Base-by-base conservation (phyloP, 345 rosid species). In the Syzygium jambos region DNA sequence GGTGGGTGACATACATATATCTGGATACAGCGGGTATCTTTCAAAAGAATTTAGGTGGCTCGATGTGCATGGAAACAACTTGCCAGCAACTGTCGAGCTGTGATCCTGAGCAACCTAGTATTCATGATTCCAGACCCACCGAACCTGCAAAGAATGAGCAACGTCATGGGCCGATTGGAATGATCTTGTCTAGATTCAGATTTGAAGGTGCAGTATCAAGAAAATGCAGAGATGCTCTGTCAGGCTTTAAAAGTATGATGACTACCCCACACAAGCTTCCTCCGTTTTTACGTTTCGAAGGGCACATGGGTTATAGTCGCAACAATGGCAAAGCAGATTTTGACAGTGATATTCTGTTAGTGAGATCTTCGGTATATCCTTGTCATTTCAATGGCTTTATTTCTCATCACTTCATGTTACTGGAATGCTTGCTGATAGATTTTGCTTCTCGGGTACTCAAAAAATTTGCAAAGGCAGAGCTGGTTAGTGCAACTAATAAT, bases 11-110 rank as follows among this genome's bases (percentile, higher is more conserved):
- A 51, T 88, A 17, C 82, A 73, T 17, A 84, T 91, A 84, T 90
- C 91, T 80, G 85, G 87, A 43, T 51, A 86, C 51, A 61, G 73
- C 17, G 87, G 80, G 41, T 56, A 88, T 59, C 88, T 78, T 49
- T 85, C 88, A 12, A 80, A 55, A 51, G 63, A 88, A 17, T 49
- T 78, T 19, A 88, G 61, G 23, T 82, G 86, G 87, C 82, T 86
- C 17, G 83, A 85, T 43, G 38, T 80, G 11, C 56, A 53, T 46
- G 85, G 85, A 55, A 54, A 53, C 25, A 52, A 46, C 25, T 65
- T 49, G 11, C 80, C 77, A 10, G 54, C 43, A 65, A 19, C 51
- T 89, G n/a, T 16, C 1, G 38, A 77, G 3, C 43, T n/a, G 5
- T 46, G 15, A 46, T 77, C 82, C 15, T 51, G 52, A 11, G 13